phyloP scores from a whole-genome alignment of 2,329 filamentous ascomycete species.

The Pseudogymnoascus sp. region DNA sequence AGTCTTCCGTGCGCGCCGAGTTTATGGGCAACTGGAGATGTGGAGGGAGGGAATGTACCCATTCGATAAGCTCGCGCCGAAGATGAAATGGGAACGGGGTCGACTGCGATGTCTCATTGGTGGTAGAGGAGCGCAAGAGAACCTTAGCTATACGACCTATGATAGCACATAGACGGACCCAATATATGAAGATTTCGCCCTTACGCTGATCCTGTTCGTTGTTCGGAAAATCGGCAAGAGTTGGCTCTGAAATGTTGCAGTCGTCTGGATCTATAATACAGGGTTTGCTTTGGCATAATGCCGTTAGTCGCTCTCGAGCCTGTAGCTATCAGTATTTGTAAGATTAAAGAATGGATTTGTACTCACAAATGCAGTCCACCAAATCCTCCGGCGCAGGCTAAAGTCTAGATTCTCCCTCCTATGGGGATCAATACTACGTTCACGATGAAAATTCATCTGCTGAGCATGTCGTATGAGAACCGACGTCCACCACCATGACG shows the following conservation, averaged over 20 bases:
- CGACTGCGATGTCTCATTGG: background rate
- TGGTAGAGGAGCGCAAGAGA: constrained; percentile 25
- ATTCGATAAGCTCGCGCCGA: constrained; percentile 30
- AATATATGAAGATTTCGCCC: constrained; percentile 36
- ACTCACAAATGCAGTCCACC: constrained; percentile 36
- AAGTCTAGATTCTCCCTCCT: constrained; percentile 17
- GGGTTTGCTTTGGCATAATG: constrained; percentile 38
- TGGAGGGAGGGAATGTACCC: constrained; percentile 31
- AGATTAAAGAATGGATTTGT: background rate
- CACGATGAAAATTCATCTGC: constrained; percentile 38
- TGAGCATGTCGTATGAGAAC: constrained; percentile 38
- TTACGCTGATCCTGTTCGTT: constrained; percentile 25
- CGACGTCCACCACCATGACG: constrained; percentile 41
- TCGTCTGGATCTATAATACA: constrained; percentile 37
- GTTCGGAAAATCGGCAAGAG: constrained; percentile 34
- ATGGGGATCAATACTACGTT: constrained; percentile 25
- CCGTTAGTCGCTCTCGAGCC: constrained; percentile 34
- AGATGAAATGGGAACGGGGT: constrained; percentile 24
- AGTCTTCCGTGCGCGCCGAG: constrained; percentile 26
- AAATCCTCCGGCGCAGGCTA: constrained; percentile 33
- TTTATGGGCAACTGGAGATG: constrained; percentile 30
- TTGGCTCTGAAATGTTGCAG: constrained; percentile 34
- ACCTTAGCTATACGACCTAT: constrained; percentile 35
- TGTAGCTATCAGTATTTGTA: background rate
- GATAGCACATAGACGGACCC: constrained; percentile 35